Evolutionary conservation across 2,329 filamentous ascomycete species (phyloP), one percentile per base, ranked within the genome.

Genomic region (Orbilia oligospora): DNA sequence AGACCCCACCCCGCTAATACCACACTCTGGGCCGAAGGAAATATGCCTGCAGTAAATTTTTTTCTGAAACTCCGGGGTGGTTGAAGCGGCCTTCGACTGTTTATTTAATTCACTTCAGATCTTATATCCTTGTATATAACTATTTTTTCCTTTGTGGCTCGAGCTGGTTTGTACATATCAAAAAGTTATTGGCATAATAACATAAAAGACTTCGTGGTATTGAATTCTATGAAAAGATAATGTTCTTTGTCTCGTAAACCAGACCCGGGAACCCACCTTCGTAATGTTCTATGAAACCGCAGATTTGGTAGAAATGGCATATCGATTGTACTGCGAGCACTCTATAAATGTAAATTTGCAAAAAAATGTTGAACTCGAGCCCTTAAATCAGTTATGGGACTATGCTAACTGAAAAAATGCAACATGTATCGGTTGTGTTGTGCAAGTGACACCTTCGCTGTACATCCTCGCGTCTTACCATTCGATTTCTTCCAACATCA

Each of bases 31-130:
- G 10, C 44, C 36, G 16, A 65, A 16, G 36, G 48, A 49, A 4
- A 16, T 77, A 53, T 67, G 44, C 44, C 61, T 67, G 61, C 61
- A 71, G 58, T 61, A 71, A 65, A 58, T 61, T 71, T 53, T 36
- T 46, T 36, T 38, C n/a, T 16, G 51, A 22, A 33, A 27, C 24
- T n/a, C 6, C 3, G 18, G 16, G 24, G 10, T 44, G 16, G 20
- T n/a, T 16, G 33, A 44, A 44, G 20, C n/a, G 33, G 10, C 24
- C 27, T 61, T 71, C 72, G 18, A 46, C 48, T 61, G 49, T 77
- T 49, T 12, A 56, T n/a, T n/a, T 53, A 46, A 10, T 69, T 41
- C 36, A 46, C 27, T 66, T 56, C 22, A 12, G 30, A 67, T 65
- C 48, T 67, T 12, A 24, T 14, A 44, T 55, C 33, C 46, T 27